phyloP scores from a whole-genome alignment of 1,284 basidiomycete genomes.

The Trichosporon ovoides region DNA sequence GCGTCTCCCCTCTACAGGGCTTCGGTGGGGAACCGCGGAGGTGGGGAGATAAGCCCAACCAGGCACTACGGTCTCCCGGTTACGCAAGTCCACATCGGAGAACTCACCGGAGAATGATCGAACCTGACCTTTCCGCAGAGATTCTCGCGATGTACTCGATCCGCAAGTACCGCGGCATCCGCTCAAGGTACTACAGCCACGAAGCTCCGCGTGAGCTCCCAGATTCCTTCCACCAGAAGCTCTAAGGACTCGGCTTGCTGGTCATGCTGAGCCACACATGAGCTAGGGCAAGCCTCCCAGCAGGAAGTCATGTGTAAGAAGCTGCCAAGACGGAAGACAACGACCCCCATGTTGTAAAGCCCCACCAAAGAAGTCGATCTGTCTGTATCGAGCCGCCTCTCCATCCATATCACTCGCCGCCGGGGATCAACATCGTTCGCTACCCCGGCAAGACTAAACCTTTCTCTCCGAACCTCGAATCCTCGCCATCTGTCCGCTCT shows the following conservation, averaged over 20 bases:
- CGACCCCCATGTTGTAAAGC: not conserved
- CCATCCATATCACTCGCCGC: too few relatives aligned
- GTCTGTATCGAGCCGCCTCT: not conserved
- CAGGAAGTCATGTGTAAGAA: not conserved
- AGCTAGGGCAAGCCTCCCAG: too few relatives aligned
- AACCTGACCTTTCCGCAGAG: slow-evolving; percentile 53
- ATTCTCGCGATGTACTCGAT: slow-evolving; percentile 78
- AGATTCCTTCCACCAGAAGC: slow-evolving; percentile 11
- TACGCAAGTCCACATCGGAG: not conserved
- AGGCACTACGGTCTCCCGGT: not conserved
- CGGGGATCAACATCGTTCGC: too few relatives aligned
- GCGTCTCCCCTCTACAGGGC: not conserved
- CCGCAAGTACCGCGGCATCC: slow-evolving; percentile 77
- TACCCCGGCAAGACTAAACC: too few relatives aligned
- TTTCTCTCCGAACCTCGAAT: not conserved
- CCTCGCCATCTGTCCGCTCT: not conserved
- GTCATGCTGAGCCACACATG: too few relatives aligned
- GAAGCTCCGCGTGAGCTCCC: slow-evolving; percentile 25
- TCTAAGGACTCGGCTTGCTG: not conserved
- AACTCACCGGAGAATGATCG: not conserved
- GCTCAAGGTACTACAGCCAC: slow-evolving; percentile 59
- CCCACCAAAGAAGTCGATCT: not conserved
- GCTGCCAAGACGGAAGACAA: not conserved
- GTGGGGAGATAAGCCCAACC: not conserved
- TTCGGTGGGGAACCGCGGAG: not conserved